phyloP scores from a whole-genome alignment of 2,329 filamentous ascomycete genomes.

The Metarhizium album region DNA sequence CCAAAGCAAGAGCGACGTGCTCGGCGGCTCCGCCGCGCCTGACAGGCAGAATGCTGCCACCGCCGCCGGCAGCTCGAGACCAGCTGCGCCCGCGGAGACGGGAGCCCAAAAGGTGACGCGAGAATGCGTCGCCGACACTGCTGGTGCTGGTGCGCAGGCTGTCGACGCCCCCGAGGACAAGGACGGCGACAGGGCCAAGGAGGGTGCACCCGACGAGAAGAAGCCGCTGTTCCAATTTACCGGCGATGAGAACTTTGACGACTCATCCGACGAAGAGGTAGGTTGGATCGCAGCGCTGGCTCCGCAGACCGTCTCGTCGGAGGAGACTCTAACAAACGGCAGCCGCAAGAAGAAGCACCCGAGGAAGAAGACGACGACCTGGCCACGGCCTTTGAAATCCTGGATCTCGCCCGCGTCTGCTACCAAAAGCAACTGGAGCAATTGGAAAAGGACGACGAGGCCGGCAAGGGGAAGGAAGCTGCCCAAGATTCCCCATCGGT shows the following conservation, averaged over 20 bases:
- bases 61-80: constrained; percentile 25
- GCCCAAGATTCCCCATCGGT: constrained; percentile 29
- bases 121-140: constrained; percentile 32
- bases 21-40: constrained; percentile 66
- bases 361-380: constrained; percentile 61
- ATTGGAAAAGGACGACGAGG: constrained; percentile 20
- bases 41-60: constrained; percentile 35
- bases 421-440: constrained; percentile 45
- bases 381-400: constrained; percentile 70
- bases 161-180: constrained; percentile 29
- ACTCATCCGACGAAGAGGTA: constrained; percentile 64
- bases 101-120: constrained; percentile 32
- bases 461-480: constrained; percentile 32
- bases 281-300: constrained; percentile 14
- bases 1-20: constrained; percentile 85
- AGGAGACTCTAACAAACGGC: constrained; percentile 3
- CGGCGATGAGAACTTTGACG: constrained; percentile 87
- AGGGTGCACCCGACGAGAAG: constrained; percentile 30
- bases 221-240: constrained; percentile 86
- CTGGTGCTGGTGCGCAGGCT: constrained; percentile 32
- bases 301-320: constrained; percentile 11
- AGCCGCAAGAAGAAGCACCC: constrained; percentile 30
- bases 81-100: constrained; percentile 28
- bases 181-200: constrained; percentile 26
- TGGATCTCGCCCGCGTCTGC: constrained; percentile 65